Percentiles rank a stretch among this genome's conserved stretches.
Conservation (phyloP, 352 stramenopile genomes). For the Phytophthora citrophthora region DNA sequence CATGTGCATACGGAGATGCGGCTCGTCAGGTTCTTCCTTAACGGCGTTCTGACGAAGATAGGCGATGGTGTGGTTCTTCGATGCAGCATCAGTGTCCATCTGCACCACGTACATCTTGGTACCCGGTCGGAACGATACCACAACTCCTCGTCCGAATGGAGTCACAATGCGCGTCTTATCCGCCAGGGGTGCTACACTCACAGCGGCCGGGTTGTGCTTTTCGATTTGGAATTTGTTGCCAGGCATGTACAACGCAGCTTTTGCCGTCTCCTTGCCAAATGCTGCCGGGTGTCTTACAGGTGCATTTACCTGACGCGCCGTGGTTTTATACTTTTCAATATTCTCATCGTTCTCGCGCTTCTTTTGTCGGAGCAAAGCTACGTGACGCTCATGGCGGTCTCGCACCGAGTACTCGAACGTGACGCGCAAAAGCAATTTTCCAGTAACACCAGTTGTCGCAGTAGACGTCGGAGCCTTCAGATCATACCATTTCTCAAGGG, state of each 20-base stretch:
- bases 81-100: constrained; percentile 61
- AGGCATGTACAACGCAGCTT: constrained; percentile 74
- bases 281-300: constrained; percentile 65
- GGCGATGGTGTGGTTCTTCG: constrained; percentile 67
- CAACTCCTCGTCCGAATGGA: constrained; percentile 72
- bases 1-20: constrained; percentile 80
- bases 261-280: constrained; percentile 59
- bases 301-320: constrained; percentile 55
- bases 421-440: constrained; percentile 62
- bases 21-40: constrained; percentile 68
- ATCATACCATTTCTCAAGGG: constrained; percentile 61
- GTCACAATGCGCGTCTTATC: constrained; percentile 82
- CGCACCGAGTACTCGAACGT: constrained; percentile 66
- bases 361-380: constrained; percentile 51
- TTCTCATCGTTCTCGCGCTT: constrained; percentile 77
- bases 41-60: constrained; percentile 76
- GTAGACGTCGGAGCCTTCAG: constrained; percentile 50
- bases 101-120: constrained; percentile 87
- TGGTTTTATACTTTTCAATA: constrained; percentile 67
- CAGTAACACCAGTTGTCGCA: constrained; percentile 21
- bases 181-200: constrained; percentile 64
- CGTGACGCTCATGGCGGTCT: constrained; percentile 43
- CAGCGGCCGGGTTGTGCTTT: constrained; percentile 68
- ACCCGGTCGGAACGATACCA: constrained; percentile 72
- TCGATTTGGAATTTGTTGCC: constrained; percentile 73